Evolutionary conservation across 805 yeast genomes (phyloP).

Genomic region (Cyberlindnera americana): DNA sequence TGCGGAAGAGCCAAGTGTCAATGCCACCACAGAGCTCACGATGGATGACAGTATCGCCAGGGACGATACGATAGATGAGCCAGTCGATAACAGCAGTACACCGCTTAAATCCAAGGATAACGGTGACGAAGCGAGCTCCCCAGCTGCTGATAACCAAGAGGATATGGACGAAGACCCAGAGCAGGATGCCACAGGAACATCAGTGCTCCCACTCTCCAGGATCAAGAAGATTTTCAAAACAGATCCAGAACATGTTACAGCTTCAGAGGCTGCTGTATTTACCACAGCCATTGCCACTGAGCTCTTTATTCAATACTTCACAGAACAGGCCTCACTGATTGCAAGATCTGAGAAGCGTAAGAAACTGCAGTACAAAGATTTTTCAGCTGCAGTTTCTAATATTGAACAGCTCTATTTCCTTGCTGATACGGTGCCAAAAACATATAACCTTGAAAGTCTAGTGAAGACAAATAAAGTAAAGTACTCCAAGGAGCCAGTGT

Average conservation of each 20-base stretch:
- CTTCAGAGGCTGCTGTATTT: constrained; percentile 69
- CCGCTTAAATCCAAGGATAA: no score
- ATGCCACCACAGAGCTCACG: constrained; percentile 14
- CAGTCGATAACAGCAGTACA: constrained; percentile 7
- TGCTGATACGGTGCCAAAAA: constrained; percentile 63
- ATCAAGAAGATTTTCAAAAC: constrained; percentile 69
- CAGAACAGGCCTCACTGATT: constrained; percentile 64
- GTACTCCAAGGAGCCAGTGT: constrained; percentile 17
- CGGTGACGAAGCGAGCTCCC: constrained; percentile 2
- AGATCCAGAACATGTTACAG: constrained; percentile 68
- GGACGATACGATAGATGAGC: constrained; percentile 15
- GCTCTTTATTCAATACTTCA: constrained; percentile 61
- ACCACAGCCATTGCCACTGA: constrained; percentile 78
- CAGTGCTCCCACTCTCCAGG: constrained; percentile 59
- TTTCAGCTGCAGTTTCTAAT: constrained; percentile 56
- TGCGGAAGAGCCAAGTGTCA: constrained; percentile 15
- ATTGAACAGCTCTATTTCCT: constrained; percentile 62
- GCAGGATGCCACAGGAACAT: constrained; percentile 30
- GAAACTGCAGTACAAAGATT: constrained; percentile 67
- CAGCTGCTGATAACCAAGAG: constrained; percentile 3
- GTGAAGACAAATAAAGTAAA: constrained; percentile 40
- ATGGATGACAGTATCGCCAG: constrained; percentile 6
- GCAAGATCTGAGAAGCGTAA: constrained; percentile 66
- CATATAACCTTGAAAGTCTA: constrained; percentile 47
- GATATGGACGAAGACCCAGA: constrained; percentile 23